A percentile compares a stretch with the other conserved stretches of the same genome.
These are phyloP conservation scores for Malus fusca DNA, from an alignment of 306 rosid species.

Conservation along the genomic window DNA sequence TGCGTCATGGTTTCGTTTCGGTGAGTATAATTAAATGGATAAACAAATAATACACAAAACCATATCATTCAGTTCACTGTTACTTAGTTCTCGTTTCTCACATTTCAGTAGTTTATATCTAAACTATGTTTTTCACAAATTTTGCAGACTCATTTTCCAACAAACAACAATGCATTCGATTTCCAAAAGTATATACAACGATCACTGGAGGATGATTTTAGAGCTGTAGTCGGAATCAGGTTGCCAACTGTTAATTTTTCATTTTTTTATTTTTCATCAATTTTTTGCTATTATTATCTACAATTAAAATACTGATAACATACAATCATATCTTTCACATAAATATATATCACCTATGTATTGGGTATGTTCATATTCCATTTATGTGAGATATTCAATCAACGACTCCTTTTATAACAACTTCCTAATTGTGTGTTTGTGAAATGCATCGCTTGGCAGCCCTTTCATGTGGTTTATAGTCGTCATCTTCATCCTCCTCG, in stretches of 20 bases:
- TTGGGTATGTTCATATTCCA: background rate
- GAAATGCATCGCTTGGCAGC: constrained; percentile 16
- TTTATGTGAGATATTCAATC: background rate
- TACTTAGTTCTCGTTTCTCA: background rate
- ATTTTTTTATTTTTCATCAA: background rate
- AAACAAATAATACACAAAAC: background rate
- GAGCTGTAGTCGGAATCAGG: constrained; percentile 55
- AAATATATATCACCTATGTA: background rate
- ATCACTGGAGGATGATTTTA: constrained; percentile 53
- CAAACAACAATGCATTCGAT: constrained; percentile 24
- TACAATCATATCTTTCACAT: background rate
- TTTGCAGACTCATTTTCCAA: constrained; percentile 41
- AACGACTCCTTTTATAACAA: background rate
- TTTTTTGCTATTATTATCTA: background rate
- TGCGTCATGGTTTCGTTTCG: constrained; percentile 53
- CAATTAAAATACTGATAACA: background rate
- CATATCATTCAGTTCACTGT: background rate
- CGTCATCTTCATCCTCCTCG: constrained; percentile 45
- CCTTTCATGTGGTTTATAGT: constrained; percentile 52
- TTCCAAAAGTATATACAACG: constrained; percentile 47
- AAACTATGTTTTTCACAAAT: background rate
- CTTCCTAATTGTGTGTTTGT: background rate
- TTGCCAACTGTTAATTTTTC: background rate
- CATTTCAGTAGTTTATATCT: background rate
- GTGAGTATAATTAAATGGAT: constrained; percentile 12